Percentiles rank a stretch among this genome's conserved stretches.
Evolutionary conservation across 805 yeast genomes (phyloP).

Genomic region (Blastobotrys chiropterorum): DNA sequence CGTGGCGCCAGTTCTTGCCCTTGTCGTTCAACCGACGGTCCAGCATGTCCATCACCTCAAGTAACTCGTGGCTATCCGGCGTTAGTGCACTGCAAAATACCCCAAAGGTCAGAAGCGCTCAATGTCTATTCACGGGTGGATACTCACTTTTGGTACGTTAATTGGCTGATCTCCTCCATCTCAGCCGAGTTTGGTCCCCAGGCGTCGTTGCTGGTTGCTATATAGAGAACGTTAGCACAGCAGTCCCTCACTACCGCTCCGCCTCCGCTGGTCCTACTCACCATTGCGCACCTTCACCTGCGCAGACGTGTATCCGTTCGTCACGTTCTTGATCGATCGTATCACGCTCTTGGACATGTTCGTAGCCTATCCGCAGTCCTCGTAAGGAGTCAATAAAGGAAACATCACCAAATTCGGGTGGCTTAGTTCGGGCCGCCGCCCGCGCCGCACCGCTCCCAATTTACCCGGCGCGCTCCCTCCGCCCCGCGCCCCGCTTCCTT

Average conservation of each 20-base stretch:
- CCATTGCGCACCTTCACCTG: constrained; percentile 81
- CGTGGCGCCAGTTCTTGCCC: constrained; percentile 96
- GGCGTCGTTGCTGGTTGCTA: constrained; percentile 81
- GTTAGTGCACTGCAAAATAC: constrained; percentile 7
- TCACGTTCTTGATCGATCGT: constrained; percentile 80
- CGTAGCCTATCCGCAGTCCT: not conserved
- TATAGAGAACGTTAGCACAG: not conserved
- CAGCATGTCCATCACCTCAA: constrained; percentile 89
- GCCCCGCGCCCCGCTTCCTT: no score
- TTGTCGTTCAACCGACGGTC: constrained; percentile 90
- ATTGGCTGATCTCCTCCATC: constrained; percentile 76
- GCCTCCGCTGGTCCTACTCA: constrained; percentile 9
- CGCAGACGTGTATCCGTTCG: constrained; percentile 80
- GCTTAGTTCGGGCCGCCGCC: not conserved
- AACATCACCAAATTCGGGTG: not conserved
- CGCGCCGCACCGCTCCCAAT: not conserved
- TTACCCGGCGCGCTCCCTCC: no score
- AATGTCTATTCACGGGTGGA: not conserved
- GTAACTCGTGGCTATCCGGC: constrained; percentile 50
- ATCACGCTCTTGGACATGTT: constrained; percentile 69
- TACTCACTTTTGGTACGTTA: constrained; percentile 53
- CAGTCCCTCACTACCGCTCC: not conserved
- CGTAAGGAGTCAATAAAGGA: not conserved
- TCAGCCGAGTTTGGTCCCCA: constrained; percentile 75
- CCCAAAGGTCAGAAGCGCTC: not conserved